Base-by-base conservation (phyloP, 805 yeast species). In the Pichia phayaonensis region DNA sequence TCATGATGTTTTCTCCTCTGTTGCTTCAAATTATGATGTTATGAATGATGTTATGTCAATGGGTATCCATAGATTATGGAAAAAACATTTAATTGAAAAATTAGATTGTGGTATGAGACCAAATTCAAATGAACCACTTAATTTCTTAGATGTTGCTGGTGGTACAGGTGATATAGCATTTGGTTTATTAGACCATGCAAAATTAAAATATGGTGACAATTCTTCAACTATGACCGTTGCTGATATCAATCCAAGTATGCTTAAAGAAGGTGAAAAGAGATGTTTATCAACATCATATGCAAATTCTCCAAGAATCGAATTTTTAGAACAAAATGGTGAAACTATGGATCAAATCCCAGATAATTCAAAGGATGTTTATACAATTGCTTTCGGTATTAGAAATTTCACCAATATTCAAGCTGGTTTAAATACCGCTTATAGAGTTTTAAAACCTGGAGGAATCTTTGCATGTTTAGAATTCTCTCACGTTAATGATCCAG, bases 161-260 rank as follows among this genome's bases (percentile, higher is more conserved):
- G 99, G 99, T 23, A 89, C 98, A 12, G 99, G 99, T 44, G 99
- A 94, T 64, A 92, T 94, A 68, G 99, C 99, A 1, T 89, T 89
- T 69, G 95, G 99, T 2, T 76, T 94, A 55, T 73, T 94, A 54
- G 96, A 90, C 61, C 96, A 94, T 68, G 98, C 98, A 11, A 82
- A 84, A 56, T 69, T 73, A 40, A 79, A 81, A 55, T 88, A 81
- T 63, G 83, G 85, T 51, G 99, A 94, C 69, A 75, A 68, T 39
- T 72, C 74, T 54, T 80, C 89, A 34, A 80, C 83, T 24, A 94
- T 94, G 94, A 88, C 90, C 10, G 80, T 94, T 45, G 95, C 89
- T 5, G 99, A 94, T 68, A 94, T 94, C 69, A 94, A 94, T 65
- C 82, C 96, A 4, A 97, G 94, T 65, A 94, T 94, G 99, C 77